phyloP scores from a whole-genome alignment of 2,329 filamentous ascomycete species.

The Pseudocercospora macadamiae region DNA sequence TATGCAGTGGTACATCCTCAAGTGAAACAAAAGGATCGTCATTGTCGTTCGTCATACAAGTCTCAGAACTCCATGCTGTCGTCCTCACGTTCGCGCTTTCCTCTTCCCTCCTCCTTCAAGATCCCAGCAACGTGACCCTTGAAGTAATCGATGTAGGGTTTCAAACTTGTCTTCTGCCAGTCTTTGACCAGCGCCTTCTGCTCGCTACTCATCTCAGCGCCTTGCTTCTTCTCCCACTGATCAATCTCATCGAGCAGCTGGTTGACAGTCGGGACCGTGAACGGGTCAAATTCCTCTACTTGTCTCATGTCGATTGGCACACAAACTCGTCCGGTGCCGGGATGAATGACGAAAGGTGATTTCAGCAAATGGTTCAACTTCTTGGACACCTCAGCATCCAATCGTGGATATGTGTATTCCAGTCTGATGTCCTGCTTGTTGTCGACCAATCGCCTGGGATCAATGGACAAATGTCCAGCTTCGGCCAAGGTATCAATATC shows the following conservation, averaged over 20 bases:
- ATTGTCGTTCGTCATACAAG: too few species aligned
- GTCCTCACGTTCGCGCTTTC: conserved; percentile 60
- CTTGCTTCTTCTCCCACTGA: conserved; percentile 63
- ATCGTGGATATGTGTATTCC: conserved; percentile 95
- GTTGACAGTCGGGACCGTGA: conserved; percentile 86
- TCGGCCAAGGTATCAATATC: conserved; percentile 89
- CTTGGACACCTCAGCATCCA: conserved; percentile 96
- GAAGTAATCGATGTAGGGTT: conserved; percentile 90
- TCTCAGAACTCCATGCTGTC: conserved; percentile 68
- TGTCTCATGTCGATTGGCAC: conserved; percentile 82
- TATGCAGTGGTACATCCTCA: too few species aligned
- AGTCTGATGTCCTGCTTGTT: conserved; percentile 95
- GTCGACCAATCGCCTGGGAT: conserved; percentile 68
- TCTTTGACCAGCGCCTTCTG: conserved; percentile 66
- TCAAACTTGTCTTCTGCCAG: conserved; percentile 96
- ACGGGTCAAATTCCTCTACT: conserved; percentile 82
- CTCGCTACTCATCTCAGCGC: conserved; percentile 46
- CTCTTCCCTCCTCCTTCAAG: conserved; percentile 69
- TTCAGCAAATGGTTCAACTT: conserved; percentile 98
- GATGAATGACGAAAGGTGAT: conserved; percentile 93
- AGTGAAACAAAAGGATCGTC: too few species aligned
- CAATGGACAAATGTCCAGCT: conserved; percentile 70
- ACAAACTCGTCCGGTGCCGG: conserved; percentile 89
- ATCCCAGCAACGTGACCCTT: conserved; percentile 76
- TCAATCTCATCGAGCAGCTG: conserved; percentile 84